Evolutionary conservation across 2,329 filamentous ascomycete species (phyloP), one percentile per base, ranked within the genome.

Genomic region (Phoma sp.): DNA sequence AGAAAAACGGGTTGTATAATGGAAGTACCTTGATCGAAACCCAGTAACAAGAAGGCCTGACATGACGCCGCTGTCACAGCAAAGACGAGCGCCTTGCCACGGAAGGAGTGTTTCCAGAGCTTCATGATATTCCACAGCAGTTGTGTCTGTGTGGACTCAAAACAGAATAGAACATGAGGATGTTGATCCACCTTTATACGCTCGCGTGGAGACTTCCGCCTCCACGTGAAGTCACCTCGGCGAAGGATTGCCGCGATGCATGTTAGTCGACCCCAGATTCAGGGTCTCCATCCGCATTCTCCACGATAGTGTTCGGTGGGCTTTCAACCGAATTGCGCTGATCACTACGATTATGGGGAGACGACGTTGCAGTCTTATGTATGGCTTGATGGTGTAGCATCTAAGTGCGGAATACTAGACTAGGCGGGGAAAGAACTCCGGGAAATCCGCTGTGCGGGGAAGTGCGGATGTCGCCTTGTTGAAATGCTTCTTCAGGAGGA

Each of bases 11-110:
- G 37, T 14, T 15, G 21, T 5, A 17, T 10, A 7, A 14, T 9
- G 20, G 33, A 37, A 37, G 40, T 57, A 65, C 73, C 67, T 62
- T 73, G 69, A 43, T 72, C 68, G 47, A 66, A 72, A 7, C 70
- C 57, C 4, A 62, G 32, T 4, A 62, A 54, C 12, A 62, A 45
- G 37, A 57, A 17, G n/a, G 51, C 59, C 34, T 62, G 53, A 30
- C 59, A 60, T 51, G 57, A 52, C 21, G 57, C 59, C 28, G 59
- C 51, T 17, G 46, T 53, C 21, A 57, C 46, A 11, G 55, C 55
- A 20, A 37, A 1, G n/a, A 57, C 42, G 5, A 57, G 46, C 25
- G 39, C 26, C 20, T 54, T 57, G 12, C 50, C 55, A n/a, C 40
- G 55, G 17, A 54, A 51, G 14, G 51, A 28, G 21, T 57, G 49